These are phyloP conservation scores for Thalia dealbata DNA, from an alignment of 176 grass and related monocot genomes.

Conservation along the genomic window DNA sequence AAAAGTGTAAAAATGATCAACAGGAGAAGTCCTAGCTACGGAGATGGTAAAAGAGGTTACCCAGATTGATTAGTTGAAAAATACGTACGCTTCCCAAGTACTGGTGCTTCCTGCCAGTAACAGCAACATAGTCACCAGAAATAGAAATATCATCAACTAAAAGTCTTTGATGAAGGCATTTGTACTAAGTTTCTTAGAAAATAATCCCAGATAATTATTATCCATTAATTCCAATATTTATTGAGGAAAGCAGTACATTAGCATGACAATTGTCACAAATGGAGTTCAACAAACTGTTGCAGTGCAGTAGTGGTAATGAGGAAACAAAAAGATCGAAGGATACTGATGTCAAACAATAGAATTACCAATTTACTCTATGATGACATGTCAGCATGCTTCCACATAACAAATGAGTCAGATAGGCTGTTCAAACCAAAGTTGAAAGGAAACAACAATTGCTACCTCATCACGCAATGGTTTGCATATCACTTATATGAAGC, in stretches of 20 bases:
- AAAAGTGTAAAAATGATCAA: background rate
- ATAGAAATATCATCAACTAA: background rate
- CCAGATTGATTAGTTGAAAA: conserved; percentile 55
- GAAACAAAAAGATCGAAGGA: background rate
- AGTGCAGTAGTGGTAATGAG: background rate
- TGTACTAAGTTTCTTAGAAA: background rate
- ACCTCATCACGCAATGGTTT: background rate
- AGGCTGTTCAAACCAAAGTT: background rate
- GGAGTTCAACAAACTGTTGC: background rate
- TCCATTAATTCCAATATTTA: background rate
- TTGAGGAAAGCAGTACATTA: background rate
- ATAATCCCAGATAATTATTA: background rate
- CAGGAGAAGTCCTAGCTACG: background rate
- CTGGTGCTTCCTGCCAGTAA: conserved; percentile 72
- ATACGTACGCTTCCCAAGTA: conserved; percentile 83
- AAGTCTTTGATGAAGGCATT: background rate
- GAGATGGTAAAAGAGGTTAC: conserved; percentile 18
- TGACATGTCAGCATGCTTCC: background rate
- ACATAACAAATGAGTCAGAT: background rate
- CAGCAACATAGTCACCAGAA: conserved; percentile 21
- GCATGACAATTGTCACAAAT: background rate
- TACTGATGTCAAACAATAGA: background rate
- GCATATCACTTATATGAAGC: background rate
- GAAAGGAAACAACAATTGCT: background rate
- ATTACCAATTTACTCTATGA: background rate